These are phyloP conservation scores for Salix arbutifolia DNA, from an alignment of 345 rosid genomes.

Conservation along the genomic window DNA sequence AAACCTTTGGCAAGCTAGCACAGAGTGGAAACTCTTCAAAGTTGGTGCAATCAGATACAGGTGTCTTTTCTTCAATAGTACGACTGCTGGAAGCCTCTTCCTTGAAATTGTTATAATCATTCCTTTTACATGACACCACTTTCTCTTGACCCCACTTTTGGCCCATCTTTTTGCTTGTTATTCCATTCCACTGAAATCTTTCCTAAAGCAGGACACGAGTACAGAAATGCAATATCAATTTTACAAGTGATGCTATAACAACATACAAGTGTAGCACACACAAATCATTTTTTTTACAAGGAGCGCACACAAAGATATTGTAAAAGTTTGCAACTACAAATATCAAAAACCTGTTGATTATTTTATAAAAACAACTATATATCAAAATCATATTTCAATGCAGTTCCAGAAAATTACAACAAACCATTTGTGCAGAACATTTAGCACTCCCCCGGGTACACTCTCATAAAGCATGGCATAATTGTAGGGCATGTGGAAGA, in stretches of 20 bases:
- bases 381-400: not conserved
- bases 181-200: conserved; percentile 71
- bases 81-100: conserved; percentile 36
- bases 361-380: not conserved
- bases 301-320: not conserved
- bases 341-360: not conserved
- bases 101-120: conserved; percentile 32
- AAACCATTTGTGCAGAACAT: not conserved
- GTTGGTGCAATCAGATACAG: conserved; percentile 31
- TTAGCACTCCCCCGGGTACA: not conserved
- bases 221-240: conserved; percentile 5
- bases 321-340: not conserved
- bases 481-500: not conserved
- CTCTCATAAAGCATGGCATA: not conserved
- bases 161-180: conserved; percentile 81
- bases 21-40: conserved; percentile 64
- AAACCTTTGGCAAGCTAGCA: conserved; percentile 61
- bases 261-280: not conserved
- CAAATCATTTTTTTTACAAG: not conserved
- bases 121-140: conserved; percentile 41
- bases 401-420: not conserved
- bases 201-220: conserved; percentile 39
- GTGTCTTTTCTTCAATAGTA: conserved; percentile 32
- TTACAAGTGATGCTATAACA: not conserved
- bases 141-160: conserved; percentile 92